phyloP scores from a whole-genome alignment of 805 yeast species.

The Isabelozyma gotoi region DNA sequence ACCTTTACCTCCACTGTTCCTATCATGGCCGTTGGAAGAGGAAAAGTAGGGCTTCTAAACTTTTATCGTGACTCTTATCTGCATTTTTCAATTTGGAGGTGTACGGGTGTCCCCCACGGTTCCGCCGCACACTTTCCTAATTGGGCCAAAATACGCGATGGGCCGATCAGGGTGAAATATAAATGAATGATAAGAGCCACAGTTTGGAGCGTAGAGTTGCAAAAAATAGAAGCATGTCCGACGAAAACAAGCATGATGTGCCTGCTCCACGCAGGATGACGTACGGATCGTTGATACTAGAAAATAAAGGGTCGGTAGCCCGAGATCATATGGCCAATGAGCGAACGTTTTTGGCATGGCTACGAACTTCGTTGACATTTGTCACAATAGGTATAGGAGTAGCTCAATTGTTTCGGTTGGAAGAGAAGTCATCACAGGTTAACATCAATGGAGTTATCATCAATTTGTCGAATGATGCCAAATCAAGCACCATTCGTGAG shows the following conservation, averaged over 20 bases:
- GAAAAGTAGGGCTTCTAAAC: neutral
- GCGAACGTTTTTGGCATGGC: conserved; percentile 64
- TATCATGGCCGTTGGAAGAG: too few relatives aligned
- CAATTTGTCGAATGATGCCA: conserved; percentile 3
- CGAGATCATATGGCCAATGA: conserved; percentile 68
- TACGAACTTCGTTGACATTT: conserved; percentile 57
- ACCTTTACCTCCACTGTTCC: neutral
- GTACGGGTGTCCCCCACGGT: too few relatives aligned
- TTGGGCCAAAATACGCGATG: too few relatives aligned
- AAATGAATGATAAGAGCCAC: neutral
- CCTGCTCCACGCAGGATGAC: neutral
- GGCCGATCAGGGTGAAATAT: neutral
- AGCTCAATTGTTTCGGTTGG: conserved; percentile 54
- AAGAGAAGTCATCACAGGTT: conserved; percentile 16
- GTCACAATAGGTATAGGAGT: conserved; percentile 62
- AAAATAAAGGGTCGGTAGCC: conserved; percentile 59
- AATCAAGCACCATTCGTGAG: neutral
- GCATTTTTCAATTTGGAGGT: too few relatives aligned
- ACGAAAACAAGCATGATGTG: neutral
- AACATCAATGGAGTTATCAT: conserved; percentile 10
- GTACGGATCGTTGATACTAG: conserved; percentile 20
- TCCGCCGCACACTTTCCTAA: neutral
- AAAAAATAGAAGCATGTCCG: neutral
- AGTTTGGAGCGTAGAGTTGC: neutral
- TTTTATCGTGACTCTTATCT: neutral